Percentiles rank a stretch among this genome's conserved stretches.
Evolutionary conservation across 148 eudicot genomes (phyloP).

Genomic region (Spergularia marina): DNA sequence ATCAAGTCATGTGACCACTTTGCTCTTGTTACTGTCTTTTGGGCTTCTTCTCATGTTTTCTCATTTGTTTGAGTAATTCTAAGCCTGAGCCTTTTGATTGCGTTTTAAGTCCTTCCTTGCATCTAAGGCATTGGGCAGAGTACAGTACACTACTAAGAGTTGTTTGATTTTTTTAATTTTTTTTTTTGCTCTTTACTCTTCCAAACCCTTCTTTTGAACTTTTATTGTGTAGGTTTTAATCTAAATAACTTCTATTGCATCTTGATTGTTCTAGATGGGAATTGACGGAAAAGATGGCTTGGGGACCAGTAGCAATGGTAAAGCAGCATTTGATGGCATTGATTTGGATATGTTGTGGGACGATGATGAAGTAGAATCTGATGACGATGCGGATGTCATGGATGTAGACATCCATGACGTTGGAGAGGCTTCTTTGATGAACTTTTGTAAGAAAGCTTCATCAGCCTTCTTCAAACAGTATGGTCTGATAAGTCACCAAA

Average conservation of each 20-base stretch:
- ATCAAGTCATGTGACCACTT: too few relatives aligned
- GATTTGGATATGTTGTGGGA: slow-evolving; percentile 37
- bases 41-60: background rate
- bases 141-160: too few relatives aligned
- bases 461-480: slow-evolving; percentile 62
- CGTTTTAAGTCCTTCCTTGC: background rate
- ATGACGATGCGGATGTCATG: slow-evolving; percentile 40
- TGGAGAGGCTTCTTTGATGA: slow-evolving; percentile 47
- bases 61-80: background rate
- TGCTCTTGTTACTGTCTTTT: background rate
- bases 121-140: background rate
- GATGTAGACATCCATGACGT: slow-evolving; percentile 42
- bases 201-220: too few relatives aligned
- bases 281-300: slow-evolving; percentile 37
- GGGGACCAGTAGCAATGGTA: slow-evolving; percentile 49
- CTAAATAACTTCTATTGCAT: background rate
- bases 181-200: background rate
- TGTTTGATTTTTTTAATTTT: too few relatives aligned
- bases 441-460: slow-evolving; percentile 67
- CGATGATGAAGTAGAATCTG: slow-evolving; percentile 40
- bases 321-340: slow-evolving; percentile 33
- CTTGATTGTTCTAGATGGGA: slow-evolving; percentile 27
- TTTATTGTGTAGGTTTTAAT: background rate
- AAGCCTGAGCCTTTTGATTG: background rate
- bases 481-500: slow-evolving; percentile 87